phyloP scores from a whole-genome alignment of 352 stramenopile species.

The Peronospora destructor region DNA sequence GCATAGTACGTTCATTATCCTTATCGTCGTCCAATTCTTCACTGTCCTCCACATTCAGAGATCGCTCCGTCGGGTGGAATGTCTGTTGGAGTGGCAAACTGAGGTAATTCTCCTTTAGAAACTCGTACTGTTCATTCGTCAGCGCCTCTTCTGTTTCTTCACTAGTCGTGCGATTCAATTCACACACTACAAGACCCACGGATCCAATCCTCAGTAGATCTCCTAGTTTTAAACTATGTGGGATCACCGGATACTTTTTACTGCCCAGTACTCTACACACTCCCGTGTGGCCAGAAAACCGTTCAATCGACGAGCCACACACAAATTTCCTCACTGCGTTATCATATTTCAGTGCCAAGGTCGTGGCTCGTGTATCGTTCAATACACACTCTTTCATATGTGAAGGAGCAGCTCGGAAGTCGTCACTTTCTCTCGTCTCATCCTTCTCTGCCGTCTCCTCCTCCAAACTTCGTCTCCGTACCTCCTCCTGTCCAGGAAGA shows the following conservation, averaged over 20 bases:
- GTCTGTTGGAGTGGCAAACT: slow-evolving; percentile 77
- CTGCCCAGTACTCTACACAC: slow-evolving; percentile 87
- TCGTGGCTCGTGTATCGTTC: slow-evolving; percentile 76
- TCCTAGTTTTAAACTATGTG: slow-evolving; percentile 66
- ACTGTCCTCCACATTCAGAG: slow-evolving; percentile 30
- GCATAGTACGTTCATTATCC: slow-evolving; percentile 22
- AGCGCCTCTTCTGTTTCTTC: slow-evolving; percentile 70
- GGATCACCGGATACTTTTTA: slow-evolving; percentile 78
- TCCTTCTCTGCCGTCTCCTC: slow-evolving; percentile 2
- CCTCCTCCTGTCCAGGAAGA: slow-evolving; percentile 7
- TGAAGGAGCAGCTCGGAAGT: background rate
- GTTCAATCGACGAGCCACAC: slow-evolving; percentile 81
- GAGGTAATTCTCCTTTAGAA: slow-evolving; percentile 84
- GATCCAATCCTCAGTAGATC: slow-evolving; percentile 87
- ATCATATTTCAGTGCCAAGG: slow-evolving; percentile 72
- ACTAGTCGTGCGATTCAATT: slow-evolving; percentile 70
- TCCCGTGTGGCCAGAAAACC: slow-evolving; percentile 88
- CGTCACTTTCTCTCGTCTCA: slow-evolving; percentile 13
- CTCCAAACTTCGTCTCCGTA: background rate
- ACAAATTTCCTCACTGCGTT: slow-evolving; percentile 58
- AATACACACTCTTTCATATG: slow-evolving; percentile 81
- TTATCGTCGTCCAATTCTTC: slow-evolving; percentile 34
- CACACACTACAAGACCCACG: slow-evolving; percentile 88
- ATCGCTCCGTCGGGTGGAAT: slow-evolving; percentile 54
- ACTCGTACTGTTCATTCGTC: slow-evolving; percentile 80